Percentiles rank a stretch among this genome's conserved stretches.
These are phyloP conservation scores for Geopyxis carbonaria DNA, from an alignment of 495 filamentous ascomycete species.

Conservation along the genomic window DNA sequence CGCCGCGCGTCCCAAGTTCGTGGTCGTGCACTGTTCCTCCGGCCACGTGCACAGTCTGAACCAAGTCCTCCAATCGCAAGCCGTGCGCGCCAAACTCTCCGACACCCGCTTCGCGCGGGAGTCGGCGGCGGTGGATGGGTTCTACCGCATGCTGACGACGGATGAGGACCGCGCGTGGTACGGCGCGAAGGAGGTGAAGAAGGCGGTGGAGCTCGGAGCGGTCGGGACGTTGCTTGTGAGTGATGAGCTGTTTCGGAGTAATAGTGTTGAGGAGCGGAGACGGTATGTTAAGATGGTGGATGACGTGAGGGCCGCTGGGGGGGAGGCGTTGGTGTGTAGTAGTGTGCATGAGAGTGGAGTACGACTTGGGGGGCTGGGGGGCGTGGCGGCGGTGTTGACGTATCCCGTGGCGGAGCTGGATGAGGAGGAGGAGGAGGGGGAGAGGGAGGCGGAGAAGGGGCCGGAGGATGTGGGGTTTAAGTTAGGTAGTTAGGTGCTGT, in stretches of 20 bases:
- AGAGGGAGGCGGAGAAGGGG: slow-evolving; percentile 5
- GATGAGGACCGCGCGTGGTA: slow-evolving; percentile 90
- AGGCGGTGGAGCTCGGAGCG: slow-evolving; percentile 73
- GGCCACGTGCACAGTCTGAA: slow-evolving; percentile 73
- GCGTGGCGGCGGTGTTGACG: slow-evolving; percentile 77
- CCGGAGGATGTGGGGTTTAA: not conserved
- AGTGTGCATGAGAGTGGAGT: slow-evolving; percentile 89
- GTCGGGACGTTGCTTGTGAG: slow-evolving; percentile 75
- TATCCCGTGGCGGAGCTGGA: slow-evolving; percentile 68
- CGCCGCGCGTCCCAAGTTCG: slow-evolving; percentile 43
- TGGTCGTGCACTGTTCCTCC: slow-evolving; percentile 67
- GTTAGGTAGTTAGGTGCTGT: too few relatives aligned
- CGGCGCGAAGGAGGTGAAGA: slow-evolving; percentile 67
- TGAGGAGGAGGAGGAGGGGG: slow-evolving; percentile 46
- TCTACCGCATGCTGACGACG: slow-evolving; percentile 58
- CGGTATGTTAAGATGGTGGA: slow-evolving; percentile 78
- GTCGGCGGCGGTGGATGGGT: slow-evolving; percentile 69
- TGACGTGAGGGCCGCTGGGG: slow-evolving; percentile 74
- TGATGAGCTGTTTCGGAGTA: slow-evolving; percentile 66
- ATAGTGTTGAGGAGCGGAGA: slow-evolving; percentile 63
- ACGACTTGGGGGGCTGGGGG: slow-evolving; percentile 65
- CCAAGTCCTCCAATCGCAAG: slow-evolving; percentile 63
- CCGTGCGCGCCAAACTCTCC: slow-evolving; percentile 55
- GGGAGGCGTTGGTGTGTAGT: slow-evolving; percentile 73
- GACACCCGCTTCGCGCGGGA: slow-evolving; percentile 79